Evolutionary conservation across 768 basidiomycete genomes (phyloP), one percentile per base, ranked within the genome.

Genomic region (Tricholoma sp.): DNA sequence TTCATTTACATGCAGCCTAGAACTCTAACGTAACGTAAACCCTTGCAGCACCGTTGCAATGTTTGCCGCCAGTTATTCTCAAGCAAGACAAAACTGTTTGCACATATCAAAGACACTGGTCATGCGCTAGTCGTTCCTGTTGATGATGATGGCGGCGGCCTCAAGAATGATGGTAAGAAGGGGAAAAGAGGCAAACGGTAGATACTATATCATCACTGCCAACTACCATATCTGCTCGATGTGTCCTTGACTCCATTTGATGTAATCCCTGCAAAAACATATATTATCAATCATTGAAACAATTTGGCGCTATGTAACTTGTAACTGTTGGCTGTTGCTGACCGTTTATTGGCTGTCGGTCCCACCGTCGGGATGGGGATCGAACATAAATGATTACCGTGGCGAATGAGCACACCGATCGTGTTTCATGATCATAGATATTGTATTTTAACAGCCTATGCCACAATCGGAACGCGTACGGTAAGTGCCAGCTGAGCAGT

Each of bases 61-160:
- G 79, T 84, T 24, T 94, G 92, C 69, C 69, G 72, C n/a, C 67
- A 75, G 54, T 42, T 60, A 1, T 94, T 93, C 64, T 64, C 75
- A 3, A 89, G 83, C 65, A 83, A 82, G 60, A 90, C 88, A 1
- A 87, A 84, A 62, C 69, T 94, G 11, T 94, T 94, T 62, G 70
- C 69, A 29, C 91, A 94, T 65, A 79, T 94, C 59, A 79, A 76
- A 20, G 78, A 82, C 28, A 79, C 82, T 10, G 89, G 86, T 2
- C 91, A 94, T 69, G 89, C 89, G 6, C 66, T 77, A 24, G 84
- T 81, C 33, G 63, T 63, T 31, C 59, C 72, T 31, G 69, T 66
- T n/a, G 61, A 64, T 18, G 66, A 60, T 4, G 66, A 69, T 49
- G 57, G 39, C 12, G 36, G 50, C 24, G 57, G 53, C 12, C 47